These are phyloP conservation scores for Fusarium nanum DNA, from an alignment of 2,329 filamentous ascomycete genomes.

Conservation along the genomic window DNA sequence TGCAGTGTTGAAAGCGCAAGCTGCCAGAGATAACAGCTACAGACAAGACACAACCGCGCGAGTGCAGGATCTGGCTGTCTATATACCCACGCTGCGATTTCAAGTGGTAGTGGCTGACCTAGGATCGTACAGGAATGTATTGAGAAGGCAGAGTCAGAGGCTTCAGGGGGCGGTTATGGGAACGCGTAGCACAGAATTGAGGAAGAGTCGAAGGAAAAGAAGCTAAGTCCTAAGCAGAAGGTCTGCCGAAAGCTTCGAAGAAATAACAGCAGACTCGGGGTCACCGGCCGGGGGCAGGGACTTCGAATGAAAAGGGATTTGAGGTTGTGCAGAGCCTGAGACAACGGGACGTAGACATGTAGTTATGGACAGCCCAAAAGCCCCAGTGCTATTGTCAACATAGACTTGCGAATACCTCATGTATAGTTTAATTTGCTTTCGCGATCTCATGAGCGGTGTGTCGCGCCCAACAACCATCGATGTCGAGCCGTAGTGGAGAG, in stretches of 20 bases:
- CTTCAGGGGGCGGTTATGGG: conserved; percentile 40
- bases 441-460: conserved; percentile 32
- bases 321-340: conserved; percentile 58
- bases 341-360: conserved; percentile 55
- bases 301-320: conserved; percentile 45
- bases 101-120: conserved; percentile 45
- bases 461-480: conserved; percentile 18
- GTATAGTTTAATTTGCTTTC: conserved; percentile 24
- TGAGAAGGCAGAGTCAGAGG: conserved; percentile 37
- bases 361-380: conserved; percentile 51
- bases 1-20: conserved; percentile 37
- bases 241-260: conserved; percentile 42
- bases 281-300: conserved; percentile 45
- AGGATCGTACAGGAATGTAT: conserved; percentile 46
- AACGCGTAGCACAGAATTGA: conserved; percentile 44
- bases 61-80: conserved; percentile 53
- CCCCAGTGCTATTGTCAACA: conserved; percentile 44
- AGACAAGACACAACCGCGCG: conserved; percentile 47
- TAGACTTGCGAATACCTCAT: conserved; percentile 30
- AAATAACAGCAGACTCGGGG: conserved; percentile 45
- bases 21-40: conserved; percentile 39
- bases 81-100: conserved; percentile 52
- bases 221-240: conserved; percentile 39
- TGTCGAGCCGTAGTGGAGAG: conserved; percentile 29
- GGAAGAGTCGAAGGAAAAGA: conserved; percentile 28